Evolutionary conservation across 2,329 filamentous ascomycete species (phyloP), one percentile per base, ranked within the genome.

Genomic region (Didymella arachidicola): DNA sequence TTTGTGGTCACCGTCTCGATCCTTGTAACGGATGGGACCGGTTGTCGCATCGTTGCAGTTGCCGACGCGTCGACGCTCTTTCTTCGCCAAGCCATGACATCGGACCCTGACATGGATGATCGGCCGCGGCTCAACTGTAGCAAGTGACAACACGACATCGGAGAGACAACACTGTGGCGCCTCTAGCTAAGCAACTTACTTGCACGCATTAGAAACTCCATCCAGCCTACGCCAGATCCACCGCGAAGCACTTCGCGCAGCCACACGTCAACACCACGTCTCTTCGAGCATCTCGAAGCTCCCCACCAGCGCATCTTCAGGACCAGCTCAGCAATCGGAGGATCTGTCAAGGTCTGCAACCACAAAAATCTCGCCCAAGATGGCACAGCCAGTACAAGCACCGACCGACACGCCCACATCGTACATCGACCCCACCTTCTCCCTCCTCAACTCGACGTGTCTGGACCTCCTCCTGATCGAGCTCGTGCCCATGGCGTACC

Each of bases 391-490:
- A 43, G 48, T 47, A 7, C 51, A 60, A 39, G 19, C 54, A 4
- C 50, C 66, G 2, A 64, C 63, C 27, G 63, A 69, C 41, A 57
- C 57, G 32, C 55, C 65, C 14, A 60, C 66, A 6, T 60, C 65
- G 29, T 82, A 87, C 67, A 85, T 84, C 65, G 92, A 96, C 78
- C 90, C 91, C 36, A 83, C 83, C 59, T 89, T 90, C 58, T 87
- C 87, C 60, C 91, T 93, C 79, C 84, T 97, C 69, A 89, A 86
- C 80, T 87, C 89, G 57, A 95, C 94, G 46, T 93, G 91, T 76
- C 87, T 99, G 70, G 95, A 99, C 79, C 90, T 99, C 69, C 86
- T 99, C 56, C 86, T 99, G 69, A 98, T 98, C 75, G 95, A 99
- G 81, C 87, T 99, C 54, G 95, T 99, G 16, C 95, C 95, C 38